Evolutionary conservation across 2,329 filamentous ascomycete genomes (phyloP).

Genomic region (Beauveria brongniartii): DNA sequence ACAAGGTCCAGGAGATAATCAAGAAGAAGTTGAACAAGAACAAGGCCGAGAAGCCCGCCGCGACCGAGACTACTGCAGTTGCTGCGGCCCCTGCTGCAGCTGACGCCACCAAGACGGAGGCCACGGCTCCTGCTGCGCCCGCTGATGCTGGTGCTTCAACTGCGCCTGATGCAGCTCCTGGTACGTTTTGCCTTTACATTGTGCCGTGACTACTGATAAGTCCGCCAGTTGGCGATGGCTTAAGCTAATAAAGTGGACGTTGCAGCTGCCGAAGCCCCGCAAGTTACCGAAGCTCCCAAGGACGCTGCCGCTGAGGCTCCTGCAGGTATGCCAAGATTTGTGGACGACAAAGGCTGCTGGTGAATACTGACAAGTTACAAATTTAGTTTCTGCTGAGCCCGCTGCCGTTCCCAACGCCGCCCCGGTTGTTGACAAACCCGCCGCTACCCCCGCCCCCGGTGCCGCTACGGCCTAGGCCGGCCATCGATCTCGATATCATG

Average conservation of each 20-base stretch:
- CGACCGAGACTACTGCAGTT: constrained; percentile 10
- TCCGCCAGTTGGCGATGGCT: not conserved
- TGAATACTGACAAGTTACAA: not conserved
- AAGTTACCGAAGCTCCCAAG: constrained; percentile 18
- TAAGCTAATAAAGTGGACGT: constrained; percentile 8
- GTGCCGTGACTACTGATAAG: not conserved
- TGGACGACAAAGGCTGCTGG: not conserved
- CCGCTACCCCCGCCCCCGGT: constrained; percentile 17
- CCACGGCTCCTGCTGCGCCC: constrained; percentile 15
- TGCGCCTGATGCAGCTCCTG: constrained; percentile 12
- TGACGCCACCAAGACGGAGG: constrained; percentile 17
- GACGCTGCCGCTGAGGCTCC: constrained; percentile 14
- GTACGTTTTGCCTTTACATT: not conserved
- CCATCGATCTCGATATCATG: not conserved
- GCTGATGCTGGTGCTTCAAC: constrained; percentile 14
- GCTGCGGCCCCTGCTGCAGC: constrained; percentile 16
- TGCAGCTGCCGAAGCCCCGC: constrained; percentile 16
- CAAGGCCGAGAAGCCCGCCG: constrained; percentile 18
- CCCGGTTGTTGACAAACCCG: constrained; percentile 5
- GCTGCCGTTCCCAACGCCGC: constrained; percentile 3
- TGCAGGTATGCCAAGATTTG: constrained; percentile 2
- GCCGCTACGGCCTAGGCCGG: constrained; percentile 14
- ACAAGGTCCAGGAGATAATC: constrained; percentile 46
- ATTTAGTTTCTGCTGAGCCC: constrained; percentile 3
- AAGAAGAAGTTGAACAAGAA: constrained; percentile 38